phyloP scores from a whole-genome alignment of 2,329 filamentous ascomycete species.

The Penicillium sp. region DNA sequence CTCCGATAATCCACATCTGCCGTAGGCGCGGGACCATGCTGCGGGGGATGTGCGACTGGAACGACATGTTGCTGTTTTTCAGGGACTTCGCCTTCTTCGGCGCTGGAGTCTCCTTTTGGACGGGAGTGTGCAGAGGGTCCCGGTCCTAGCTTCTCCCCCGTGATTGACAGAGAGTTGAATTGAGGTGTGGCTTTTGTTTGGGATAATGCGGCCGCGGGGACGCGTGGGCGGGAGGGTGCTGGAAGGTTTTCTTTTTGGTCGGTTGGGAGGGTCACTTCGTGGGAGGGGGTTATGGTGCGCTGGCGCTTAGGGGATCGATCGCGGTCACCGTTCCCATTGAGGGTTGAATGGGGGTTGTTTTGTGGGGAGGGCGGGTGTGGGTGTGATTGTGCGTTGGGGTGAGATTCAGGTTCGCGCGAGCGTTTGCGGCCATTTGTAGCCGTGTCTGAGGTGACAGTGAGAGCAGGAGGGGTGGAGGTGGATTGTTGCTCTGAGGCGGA shows the following conservation, averaged over 20 bases:
- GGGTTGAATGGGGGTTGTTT: conserved; percentile 1
- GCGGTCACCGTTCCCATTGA: conserved; percentile 29
- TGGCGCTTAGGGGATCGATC: conserved; percentile 41
- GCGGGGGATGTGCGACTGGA: background rate
- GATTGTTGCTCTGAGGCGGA: conserved; percentile 42
- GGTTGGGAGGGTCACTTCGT: conserved; percentile 2
- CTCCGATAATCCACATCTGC: background rate
- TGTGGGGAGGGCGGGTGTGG: conserved; percentile 7
- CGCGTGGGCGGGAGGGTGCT: conserved; percentile 18
- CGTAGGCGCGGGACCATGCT: background rate
- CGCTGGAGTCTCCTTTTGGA: conserved; percentile 14
- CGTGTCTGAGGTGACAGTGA: conserved; percentile 25
- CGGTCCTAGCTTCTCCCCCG: background rate
- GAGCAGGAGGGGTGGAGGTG: conserved; percentile 32
- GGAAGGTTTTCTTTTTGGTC: conserved; percentile 8
- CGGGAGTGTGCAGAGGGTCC: background rate
- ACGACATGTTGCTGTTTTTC: conserved; percentile 8
- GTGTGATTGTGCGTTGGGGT: conserved; percentile 10
- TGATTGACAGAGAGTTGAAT: background rate
- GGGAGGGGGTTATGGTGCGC: conserved; percentile 29
- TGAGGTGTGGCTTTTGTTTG: background rate
- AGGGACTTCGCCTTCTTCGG: conserved; percentile 24
- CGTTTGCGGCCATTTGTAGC: conserved; percentile 40
- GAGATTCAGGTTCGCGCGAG: conserved; percentile 38
- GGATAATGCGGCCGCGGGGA: conserved; percentile 18